Base-by-base conservation (phyloP, 2,329 filamentous ascomycete genomes). In the Fusarium coicis region DNA sequence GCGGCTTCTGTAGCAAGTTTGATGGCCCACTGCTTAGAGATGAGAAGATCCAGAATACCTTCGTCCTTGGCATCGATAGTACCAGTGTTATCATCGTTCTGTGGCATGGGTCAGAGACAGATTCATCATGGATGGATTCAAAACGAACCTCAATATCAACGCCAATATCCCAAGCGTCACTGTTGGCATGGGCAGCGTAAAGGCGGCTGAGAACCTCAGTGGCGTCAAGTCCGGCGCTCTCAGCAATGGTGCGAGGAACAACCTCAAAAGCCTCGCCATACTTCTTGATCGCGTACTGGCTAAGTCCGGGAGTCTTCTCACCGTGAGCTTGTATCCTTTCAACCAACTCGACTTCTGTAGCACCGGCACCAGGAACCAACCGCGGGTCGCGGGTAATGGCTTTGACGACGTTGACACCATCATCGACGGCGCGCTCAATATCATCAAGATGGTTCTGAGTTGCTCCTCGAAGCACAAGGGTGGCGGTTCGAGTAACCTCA, bases 401-500 rank as follows among this genome's bases (percentile, higher is more conserved):
- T 87, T 99, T 99, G 83, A 99, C 93, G 58, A 97, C 97, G 80
- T 98, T 99, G 82, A 99, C 96, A 74, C 96, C 96, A 77, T 99
- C 96, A 78, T 99, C 96, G 63, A 99, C 95, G 56, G 96, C 96
- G 73, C 96, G 92, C 88, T 99, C 96, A 40, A 99, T 90, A 78
- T 99, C 96, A 80, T 99, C 96, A 30, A 99, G 91, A 83, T 98
- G 94, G 86, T 99, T 99, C 84, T 98, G 96, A 10, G 96, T 99
- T 26, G 96, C 96, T 55, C 97, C 96, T 74, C 96, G 92, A 68
- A 99, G 91, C 59, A 99, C 95, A 54, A 99, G 89, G 12, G 96
- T 99, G 26, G 97, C 94, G 57, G 96, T 99, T 79, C 95, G 91
- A 56, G 97, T 98, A 62, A 92, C 89, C 78, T 97, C 94, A 80